A percentile compares a stretch with the other conserved stretches of the same genome.
Conservation (phyloP, 257 asterid genomes). For the Solanum chilense region DNA sequence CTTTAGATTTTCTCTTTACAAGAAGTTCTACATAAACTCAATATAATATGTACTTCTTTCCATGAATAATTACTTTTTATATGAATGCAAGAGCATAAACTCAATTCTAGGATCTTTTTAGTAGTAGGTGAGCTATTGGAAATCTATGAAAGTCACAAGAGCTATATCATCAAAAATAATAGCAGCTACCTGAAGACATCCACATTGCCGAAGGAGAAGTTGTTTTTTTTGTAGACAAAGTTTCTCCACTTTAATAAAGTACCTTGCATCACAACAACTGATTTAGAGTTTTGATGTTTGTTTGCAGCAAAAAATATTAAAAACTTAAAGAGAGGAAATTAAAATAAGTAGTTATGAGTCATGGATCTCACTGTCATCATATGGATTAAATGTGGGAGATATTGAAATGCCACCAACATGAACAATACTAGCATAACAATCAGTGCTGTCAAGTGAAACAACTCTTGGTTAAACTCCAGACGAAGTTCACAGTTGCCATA, state of each 20-base stretch:
- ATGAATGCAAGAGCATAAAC: not conserved
- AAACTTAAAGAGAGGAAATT: not conserved
- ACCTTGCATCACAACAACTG: constrained; percentile 29
- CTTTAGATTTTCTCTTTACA: not conserved
- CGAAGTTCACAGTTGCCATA: constrained; percentile 31
- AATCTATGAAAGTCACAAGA: not conserved
- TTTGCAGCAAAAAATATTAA: not conserved
- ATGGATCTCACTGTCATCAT: constrained; percentile 8
- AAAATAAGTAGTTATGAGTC: constrained; percentile 23
- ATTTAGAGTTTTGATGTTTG: not conserved
- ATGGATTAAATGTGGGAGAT: constrained; percentile 80
- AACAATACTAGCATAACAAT: constrained; percentile 48
- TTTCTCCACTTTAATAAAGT: constrained; percentile 63
- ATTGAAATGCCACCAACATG: constrained; percentile 78
- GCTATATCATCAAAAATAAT: not conserved
- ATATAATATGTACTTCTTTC: not conserved
- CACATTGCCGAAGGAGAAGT: constrained; percentile 65
- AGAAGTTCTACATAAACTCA: not conserved
- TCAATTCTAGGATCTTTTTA: not conserved
- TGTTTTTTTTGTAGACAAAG: constrained; percentile 61
- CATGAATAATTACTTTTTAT: not conserved
- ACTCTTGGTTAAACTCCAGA: constrained; percentile 38
- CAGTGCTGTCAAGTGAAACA: constrained; percentile 50
- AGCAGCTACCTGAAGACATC: constrained; percentile 58
- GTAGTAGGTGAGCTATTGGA: not conserved